Base-by-base conservation (phyloP, 352 stramenopile species). In the Plasmopara viticola region DNA sequence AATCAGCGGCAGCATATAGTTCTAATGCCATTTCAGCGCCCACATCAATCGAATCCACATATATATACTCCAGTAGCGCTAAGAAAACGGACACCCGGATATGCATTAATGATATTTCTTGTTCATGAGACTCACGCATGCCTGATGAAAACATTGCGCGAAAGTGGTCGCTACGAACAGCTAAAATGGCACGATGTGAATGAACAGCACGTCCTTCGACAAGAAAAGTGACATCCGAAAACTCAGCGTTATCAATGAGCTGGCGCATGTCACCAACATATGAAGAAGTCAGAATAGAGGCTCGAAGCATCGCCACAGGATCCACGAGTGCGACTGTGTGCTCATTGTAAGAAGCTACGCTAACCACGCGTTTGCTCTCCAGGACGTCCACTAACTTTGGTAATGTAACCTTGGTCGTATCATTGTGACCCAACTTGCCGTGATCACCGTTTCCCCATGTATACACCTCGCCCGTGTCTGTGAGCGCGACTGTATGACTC, bases 271-370 rank as follows among this genome's bases (percentile, higher is more conserved):
- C 85, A n/a, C 71, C 68, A 35, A 90, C 50, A 46, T 94, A 93
- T 40, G 84, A 92, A 48, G 84, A 96, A 35, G 74, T 91, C 15
- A 94, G 64, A 52, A 90, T 67, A 14, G 76, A 88, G 15, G 83
- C 74, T 18, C 78, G 83, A n/a, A 89, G 57, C 9, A 74, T 87
- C 10, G 78, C 84, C 44, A 90, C 66, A 1, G 85, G 83, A 34
- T 95, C 84, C 33, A 92, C 88, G 2, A 98, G 73, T 25, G 90
- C 93, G 4, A 97, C 89, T 5, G 95, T 98, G 68, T 98, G 95
- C 52, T 98, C 95, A 56, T 98, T 98, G 78, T 98, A 98, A n/a
- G 91, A 98, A 18, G 95, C 93, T 8, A 98, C 86, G 29, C 86
- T 82, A n/a, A 97, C 84, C n/a, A 98, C 93, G 14, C 86, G 87